These are phyloP conservation scores for Trichoderma virens DNA, from an alignment of 495 filamentous ascomycete genomes.

Conservation along the genomic window DNA sequence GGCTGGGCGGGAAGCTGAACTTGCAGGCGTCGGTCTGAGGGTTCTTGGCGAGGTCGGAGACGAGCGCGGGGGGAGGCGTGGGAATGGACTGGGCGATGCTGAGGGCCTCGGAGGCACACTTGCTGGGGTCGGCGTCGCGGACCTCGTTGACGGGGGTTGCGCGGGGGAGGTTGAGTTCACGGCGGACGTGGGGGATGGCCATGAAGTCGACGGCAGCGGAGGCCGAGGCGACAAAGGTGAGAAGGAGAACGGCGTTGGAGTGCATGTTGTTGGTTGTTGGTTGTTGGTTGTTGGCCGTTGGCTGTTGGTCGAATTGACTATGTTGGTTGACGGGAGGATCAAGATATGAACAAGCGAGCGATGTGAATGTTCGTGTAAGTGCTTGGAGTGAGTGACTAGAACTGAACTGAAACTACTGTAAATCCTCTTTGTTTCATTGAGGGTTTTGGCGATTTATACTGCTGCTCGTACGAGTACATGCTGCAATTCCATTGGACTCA, in stretches of 20 bases:
- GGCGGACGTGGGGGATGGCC: conserved; percentile 1
- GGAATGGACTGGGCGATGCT: conserved; percentile 2
- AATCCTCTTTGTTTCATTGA: too few species aligned
- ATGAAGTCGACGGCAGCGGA: not conserved
- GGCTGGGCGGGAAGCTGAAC: conserved; percentile 9
- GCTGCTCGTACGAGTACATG: too few species aligned
- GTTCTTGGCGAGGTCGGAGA: conserved; percentile 1
- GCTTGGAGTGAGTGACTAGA: too few species aligned
- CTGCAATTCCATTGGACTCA: too few species aligned
- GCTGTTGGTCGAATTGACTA: too few species aligned
- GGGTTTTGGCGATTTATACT: too few species aligned
- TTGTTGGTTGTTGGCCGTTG: not conserved
- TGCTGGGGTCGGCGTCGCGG: not conserved
- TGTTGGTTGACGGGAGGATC: too few species aligned
- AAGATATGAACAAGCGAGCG: too few species aligned
- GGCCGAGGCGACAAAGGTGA: not conserved
- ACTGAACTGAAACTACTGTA: too few species aligned
- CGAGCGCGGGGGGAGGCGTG: conserved; percentile 12
- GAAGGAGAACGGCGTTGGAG: not conserved
- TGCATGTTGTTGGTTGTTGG: not conserved
- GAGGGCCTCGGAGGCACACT: conserved; percentile 6
- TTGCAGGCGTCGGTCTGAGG: conserved; percentile 14
- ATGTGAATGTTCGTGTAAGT: too few species aligned
- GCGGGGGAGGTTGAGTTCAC: not conserved
- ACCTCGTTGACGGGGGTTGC: not conserved